Evolutionary conservation across 495 filamentous ascomycete genomes (phyloP), one percentile per base, ranked within the genome.

Genomic region (Talaromyces stipitatus): DNA sequence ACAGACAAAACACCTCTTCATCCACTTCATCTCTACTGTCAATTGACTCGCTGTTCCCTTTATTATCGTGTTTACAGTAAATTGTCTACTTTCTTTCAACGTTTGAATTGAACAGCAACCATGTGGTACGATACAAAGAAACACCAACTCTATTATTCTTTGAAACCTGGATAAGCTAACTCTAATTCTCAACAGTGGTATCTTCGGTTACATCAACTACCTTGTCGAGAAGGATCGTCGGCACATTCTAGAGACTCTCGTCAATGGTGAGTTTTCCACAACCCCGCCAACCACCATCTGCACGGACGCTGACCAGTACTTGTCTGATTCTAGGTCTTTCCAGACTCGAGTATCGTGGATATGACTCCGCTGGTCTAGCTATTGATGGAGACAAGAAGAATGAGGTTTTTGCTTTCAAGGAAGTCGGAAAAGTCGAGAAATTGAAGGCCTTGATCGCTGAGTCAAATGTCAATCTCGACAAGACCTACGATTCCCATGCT

Each of bases 301-400:
- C 33, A 38, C 33, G 33, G 9, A 38, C n/a, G n/a, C 41, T 43
- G 33, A 53, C 20, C 14, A 28, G 14, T 20, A 23, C 9, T 23
- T 26, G 16, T n/a, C 45, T 47, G 58, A 50, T 14, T 43, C 33
- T 56, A 89, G 90, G 90, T 63, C 85, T 95, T 56, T 83, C 85
- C 29, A 83, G 90, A 66, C 85, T 96, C 61, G 92, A 97, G 73
- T 97, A 97, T 74, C 89, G 92, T 68, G 92, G 92, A 55, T 97
- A 98, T 71, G 94, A 98, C 72, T 97, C 92, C 58, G 95, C 94
- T 58, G 94, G 94, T 72, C 78, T 98, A 58, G 94, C 92, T 61
- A 81, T 98, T 58, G 95, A 98, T 73, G 94, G 95, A 58, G 88
- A 97, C 84, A 97, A 96, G 82, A 96, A 96, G 80, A 92, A 95